Evolutionary conservation across 208 protist species (phyloP), one percentile per base, ranked within the genome.

Genomic region (Acanthamoeba pearcei): DNA sequence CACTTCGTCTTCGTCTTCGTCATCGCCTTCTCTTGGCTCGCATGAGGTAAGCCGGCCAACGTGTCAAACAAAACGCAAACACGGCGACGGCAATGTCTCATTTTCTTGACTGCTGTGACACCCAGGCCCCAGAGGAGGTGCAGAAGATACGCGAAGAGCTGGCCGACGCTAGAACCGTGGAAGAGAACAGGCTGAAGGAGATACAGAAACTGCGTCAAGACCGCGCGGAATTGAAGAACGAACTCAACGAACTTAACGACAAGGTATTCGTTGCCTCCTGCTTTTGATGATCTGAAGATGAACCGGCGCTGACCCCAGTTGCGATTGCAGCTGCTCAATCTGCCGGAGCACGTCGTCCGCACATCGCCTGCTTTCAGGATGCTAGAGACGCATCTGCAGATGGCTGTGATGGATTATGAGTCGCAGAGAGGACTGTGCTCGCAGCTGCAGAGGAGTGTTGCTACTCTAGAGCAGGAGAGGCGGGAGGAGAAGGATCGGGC

Each of bases 201-300:
- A 93, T 93, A 24, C 35, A 93, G 29, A 72, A 93, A 64, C 42
- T 93, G 49, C 60, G 89, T 24, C 89, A 93, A 22, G 89, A 93
- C 17, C 89, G 89, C 24, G 53, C 42, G 15, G 66, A 93, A 32
- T 10, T 93, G 57, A 72, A 62, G 29, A 93, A 78, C 24, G 89
- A 93, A 42, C 8, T 93, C 0, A 62, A 72, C n/a, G 42, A 72
- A 57, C 53, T 93, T 9, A 72, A 78, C 51, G 57, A 72, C 9
- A 72, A 78, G 89, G 89, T 93, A 53, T 19, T 88, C 60, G 10
- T 27, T 88, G 15, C 24, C 3, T 1, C 38, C 32, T 12, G 32
- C 46, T 2, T 19, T 38, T 12, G 19, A 29, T 51, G 35, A 3
- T 53, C 29, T 55, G 19, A 5, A 29, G 27, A 1, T 85, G 22